phyloP scores from a whole-genome alignment of 2,329 filamentous ascomycete genomes.

The Truncatella angustata region DNA sequence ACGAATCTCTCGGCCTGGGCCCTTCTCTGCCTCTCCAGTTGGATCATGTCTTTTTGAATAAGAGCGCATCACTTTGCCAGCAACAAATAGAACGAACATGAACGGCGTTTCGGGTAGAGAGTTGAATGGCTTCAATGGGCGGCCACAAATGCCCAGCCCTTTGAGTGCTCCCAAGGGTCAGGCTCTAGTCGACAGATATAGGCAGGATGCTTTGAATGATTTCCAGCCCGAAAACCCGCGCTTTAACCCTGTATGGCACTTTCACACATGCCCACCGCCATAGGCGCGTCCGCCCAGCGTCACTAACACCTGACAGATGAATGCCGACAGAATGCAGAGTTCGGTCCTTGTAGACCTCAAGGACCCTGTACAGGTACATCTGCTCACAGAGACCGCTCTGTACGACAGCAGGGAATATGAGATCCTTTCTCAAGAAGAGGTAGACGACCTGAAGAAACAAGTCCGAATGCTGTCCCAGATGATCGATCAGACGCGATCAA shows the following conservation, averaged over 20 bases:
- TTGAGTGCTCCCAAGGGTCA: conserved; percentile 41
- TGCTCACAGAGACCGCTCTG: conserved; percentile 91
- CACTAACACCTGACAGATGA: conserved; percentile 39
- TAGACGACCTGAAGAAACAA: conserved; percentile 89
- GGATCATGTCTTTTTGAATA: conserved; percentile 13
- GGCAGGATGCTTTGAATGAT: conserved; percentile 50
- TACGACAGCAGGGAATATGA: conserved; percentile 83
- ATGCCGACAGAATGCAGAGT: conserved; percentile 50
- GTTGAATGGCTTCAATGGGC: conserved; percentile 37
- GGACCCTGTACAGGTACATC: conserved; percentile 79
- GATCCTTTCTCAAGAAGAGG: conserved; percentile 85
- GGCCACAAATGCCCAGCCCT: conserved; percentile 16
- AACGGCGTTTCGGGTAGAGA: conserved; percentile 10
- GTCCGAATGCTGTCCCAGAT: conserved; percentile 67
- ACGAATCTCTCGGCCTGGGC: neutral
- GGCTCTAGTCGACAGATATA: conserved; percentile 58
- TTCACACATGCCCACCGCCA: neutral
- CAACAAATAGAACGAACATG: conserved; percentile 10
- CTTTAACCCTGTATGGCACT: conserved; percentile 54
- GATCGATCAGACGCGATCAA: conserved; percentile 79
- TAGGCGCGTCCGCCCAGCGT: neutral
- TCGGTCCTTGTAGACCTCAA: conserved; percentile 60
- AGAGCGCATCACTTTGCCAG: conserved; percentile 3
- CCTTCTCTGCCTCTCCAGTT: neutral
- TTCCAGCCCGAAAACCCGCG: conserved; percentile 53